A percentile compares a stretch with the other conserved stretches of the same genome.
phyloP scores from a whole-genome alignment of 352 stramenopile genomes.

The Globisporangium canariense region DNA sequence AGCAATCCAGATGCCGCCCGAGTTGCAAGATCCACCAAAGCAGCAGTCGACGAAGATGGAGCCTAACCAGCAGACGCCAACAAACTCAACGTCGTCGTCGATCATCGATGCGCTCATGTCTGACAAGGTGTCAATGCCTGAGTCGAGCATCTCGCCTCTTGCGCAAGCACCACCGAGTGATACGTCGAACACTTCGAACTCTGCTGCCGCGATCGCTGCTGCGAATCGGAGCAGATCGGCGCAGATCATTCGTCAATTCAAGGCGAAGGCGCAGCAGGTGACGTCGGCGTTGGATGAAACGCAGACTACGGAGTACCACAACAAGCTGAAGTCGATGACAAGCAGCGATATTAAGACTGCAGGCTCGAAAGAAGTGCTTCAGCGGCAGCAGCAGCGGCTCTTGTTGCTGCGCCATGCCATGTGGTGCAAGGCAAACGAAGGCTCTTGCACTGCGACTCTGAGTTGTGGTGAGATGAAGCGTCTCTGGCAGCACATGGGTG shows the following conservation, averaged over 20 bases:
- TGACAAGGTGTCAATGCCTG: slow-evolving; percentile 35
- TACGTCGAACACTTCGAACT: slow-evolving; percentile 14
- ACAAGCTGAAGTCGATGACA: slow-evolving; percentile 82
- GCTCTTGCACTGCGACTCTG: slow-evolving; percentile 91
- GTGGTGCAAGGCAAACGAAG: slow-evolving; percentile 96
- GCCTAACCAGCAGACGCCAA: slow-evolving; percentile 18
- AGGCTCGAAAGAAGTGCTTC: slow-evolving; percentile 92
- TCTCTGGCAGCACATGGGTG: slow-evolving; percentile 98
- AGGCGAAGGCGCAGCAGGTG: slow-evolving; percentile 69
- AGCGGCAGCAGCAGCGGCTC: slow-evolving; percentile 97
- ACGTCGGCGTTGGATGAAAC: slow-evolving; percentile 79
- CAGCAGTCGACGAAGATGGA: slow-evolving; percentile 27
- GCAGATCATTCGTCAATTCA: slow-evolving; percentile 83
- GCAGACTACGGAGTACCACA: slow-evolving; percentile 79
- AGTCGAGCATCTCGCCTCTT: slow-evolving; percentile 33
- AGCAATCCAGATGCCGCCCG: slow-evolving; percentile 72
- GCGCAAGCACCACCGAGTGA: slow-evolving; percentile 11
- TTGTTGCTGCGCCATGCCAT: slow-evolving; percentile 96
- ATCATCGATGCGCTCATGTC: slow-evolving; percentile 45
- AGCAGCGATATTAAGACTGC: slow-evolving; percentile 65
- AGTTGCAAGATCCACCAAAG: slow-evolving; percentile 52
- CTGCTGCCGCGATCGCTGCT: slow-evolving; percentile 22
- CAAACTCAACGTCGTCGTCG: slow-evolving; percentile 27
- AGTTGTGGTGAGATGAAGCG: slow-evolving; percentile 98
- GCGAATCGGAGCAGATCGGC: slow-evolving; percentile 66